These are phyloP conservation scores for Pezicula radicicola DNA, from an alignment of 2,329 filamentous ascomycete genomes.

Conservation along the genomic window DNA sequence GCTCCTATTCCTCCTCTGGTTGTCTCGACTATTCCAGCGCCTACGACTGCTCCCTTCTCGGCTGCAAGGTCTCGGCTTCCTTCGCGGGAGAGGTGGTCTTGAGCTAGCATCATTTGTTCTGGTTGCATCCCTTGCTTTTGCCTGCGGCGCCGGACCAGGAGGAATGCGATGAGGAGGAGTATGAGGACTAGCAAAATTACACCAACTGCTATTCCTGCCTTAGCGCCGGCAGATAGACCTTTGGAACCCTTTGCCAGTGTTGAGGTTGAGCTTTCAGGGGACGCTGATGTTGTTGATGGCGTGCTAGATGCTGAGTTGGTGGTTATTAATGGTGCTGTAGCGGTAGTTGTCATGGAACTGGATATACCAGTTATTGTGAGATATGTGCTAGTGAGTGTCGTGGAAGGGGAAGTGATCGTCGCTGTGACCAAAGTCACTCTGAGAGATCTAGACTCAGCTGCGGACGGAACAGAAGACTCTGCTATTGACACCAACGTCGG, in stretches of 20 bases:
- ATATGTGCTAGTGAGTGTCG: background rate
- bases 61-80: no score
- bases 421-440: no score
- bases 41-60: no score
- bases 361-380: background rate
- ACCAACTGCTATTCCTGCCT: conserved; percentile 23
- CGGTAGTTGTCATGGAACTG: background rate
- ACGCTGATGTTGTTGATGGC: background rate
- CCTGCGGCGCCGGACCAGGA: conserved; percentile 38
- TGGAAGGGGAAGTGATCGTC: no score
- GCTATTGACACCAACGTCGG: no score
- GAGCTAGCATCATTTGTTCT: conserved; percentile 2
- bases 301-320: background rate
- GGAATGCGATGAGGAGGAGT: conserved; percentile 38
- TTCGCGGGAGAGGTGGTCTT: background rate
- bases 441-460: no score
- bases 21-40: no score
- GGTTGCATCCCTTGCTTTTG: conserved; percentile 12
- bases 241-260: background rate
- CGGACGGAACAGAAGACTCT: no score
- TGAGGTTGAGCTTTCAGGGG: background rate
- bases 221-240: conserved; percentile 21
- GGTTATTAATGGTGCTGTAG: background rate
- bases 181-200: conserved; percentile 32
- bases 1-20: no score